Percentiles rank a stretch among this genome's conserved stretches.
These are phyloP conservation scores for Agaricales sp. DNA, from an alignment of 1,284 basidiomycete species.

Conservation along the genomic window DNA sequence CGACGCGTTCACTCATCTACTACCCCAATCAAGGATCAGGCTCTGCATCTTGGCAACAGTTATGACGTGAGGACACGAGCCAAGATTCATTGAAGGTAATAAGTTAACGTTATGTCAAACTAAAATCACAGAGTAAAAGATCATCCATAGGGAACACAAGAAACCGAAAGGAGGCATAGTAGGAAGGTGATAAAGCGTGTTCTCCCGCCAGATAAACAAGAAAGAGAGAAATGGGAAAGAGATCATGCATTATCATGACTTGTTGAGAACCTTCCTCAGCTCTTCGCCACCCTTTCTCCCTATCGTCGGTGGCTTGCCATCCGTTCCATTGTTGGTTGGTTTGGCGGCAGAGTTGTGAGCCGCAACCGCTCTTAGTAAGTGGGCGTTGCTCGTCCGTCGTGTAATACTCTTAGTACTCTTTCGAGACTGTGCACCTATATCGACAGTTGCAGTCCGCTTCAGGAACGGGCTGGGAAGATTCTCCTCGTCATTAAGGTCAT, in stretches of 20 bases:
- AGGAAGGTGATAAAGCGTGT: not conserved
- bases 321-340: slow-evolving; percentile 8
- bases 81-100: not conserved
- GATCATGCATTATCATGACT: slow-evolving; percentile 21
- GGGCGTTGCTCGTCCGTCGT: slow-evolving; percentile 38
- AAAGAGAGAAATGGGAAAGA: not conserved
- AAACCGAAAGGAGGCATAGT: not conserved
- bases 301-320: slow-evolving; percentile 20
- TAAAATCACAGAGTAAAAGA: not conserved
- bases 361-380: slow-evolving; percentile 49
- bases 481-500: slow-evolving; percentile 68
- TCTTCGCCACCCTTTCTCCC: slow-evolving; percentile 40
- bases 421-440: slow-evolving; percentile 12
- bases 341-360: slow-evolving; percentile 37
- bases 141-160: not conserved
- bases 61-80: no score
- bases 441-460: slow-evolving; percentile 40
- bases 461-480: slow-evolving; percentile 80
- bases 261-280: slow-evolving; percentile 33
- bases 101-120: not conserved
- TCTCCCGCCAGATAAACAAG: not conserved
- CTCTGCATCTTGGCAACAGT: no score
- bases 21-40: no score
- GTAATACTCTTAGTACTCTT: slow-evolving; percentile 16
- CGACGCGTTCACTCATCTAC: no score